These are phyloP conservation scores for Fagopyrum homotropicum DNA, from an alignment of 148 eudicot species.

Conservation along the genomic window DNA sequence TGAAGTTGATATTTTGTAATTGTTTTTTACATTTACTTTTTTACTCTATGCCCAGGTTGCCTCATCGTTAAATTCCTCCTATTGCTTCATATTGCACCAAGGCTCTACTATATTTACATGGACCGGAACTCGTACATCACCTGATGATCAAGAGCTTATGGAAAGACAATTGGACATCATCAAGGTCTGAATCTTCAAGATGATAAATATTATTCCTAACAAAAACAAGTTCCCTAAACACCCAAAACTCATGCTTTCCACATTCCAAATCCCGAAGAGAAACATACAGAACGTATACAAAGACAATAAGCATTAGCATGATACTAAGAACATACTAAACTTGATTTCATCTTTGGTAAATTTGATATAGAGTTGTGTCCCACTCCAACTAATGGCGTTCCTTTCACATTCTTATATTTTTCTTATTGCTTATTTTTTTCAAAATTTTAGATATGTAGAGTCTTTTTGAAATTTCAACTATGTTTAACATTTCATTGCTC, in stretches of 20 bases:
- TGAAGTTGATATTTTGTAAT: background rate
- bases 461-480: background rate
- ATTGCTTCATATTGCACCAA: slow-evolving; percentile 75
- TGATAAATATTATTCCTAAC: too few species aligned
- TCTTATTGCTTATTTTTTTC: background rate
- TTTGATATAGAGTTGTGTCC: background rate
- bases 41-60: slow-evolving; percentile 50
- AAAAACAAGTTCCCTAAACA: background rate
- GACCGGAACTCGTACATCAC: slow-evolving; percentile 62
- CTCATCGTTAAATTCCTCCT: slow-evolving; percentile 74
- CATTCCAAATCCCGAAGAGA: background rate
- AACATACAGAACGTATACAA: background rate
- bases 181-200: slow-evolving; percentile 36
- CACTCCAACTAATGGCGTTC: background rate
- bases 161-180: slow-evolving; percentile 89
- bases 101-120: slow-evolving; percentile 75
- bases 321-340: background rate
- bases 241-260: slow-evolving; percentile 2
- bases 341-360: background rate
- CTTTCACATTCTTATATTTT: slow-evolving; percentile 2
- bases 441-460: background rate
- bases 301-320: background rate
- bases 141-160: slow-evolving; percentile 73
- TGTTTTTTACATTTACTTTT: background rate
- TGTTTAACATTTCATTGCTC: background rate